Base-by-base conservation (phyloP, 2,329 filamentous ascomycete genomes). In the Nemania bipapillata region DNA sequence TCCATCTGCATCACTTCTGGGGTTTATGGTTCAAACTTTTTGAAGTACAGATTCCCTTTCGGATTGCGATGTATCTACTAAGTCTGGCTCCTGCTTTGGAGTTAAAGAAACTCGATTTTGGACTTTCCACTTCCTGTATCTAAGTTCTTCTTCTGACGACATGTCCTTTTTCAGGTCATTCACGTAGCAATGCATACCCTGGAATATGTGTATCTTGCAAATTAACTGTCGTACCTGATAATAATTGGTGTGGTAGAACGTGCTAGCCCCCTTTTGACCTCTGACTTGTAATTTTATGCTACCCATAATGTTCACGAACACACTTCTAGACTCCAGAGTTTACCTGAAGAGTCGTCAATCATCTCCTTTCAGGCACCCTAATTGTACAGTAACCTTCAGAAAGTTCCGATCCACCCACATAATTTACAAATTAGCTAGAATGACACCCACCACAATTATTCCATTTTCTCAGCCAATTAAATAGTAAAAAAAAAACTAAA, bases 111-210 rank as follows among this genome's bases (percentile, higher is more conserved):
- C 66, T 63, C 57, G 58, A 68, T 72, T 72, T 70, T 68, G 54
- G 64, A 30, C 35, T 63, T 71, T 76, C 70, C 69, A 54, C 69
- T 76, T 75, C 70, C 73, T 76, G 74, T 76, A 77, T 70, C 60
- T 74, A 73, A 55, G 58, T 37, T 71, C 58, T 47, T 55, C 66
- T 73, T 74, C 68, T 70, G 63, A 70, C 71, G 63, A 63, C 66
- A 65, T 69, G 61, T 59, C 30, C 65, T 72, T 59, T n/a, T 62
- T 55, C 50, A 40, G 45, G 20, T 42, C 28, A 22, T 63, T 58
- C 52, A 62, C 57, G 37, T 61, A 32, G 9, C 65, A 68, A 49
- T 59, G 63, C 28, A 63, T 63, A 53, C 24, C 54, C 28, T 56
- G 17, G 4, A 59, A 66, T 54, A 17, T 65, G 28, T 58, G 30